Conservation (phyloP, 768 basidiomycete species). For the Boletales sp. region DNA sequence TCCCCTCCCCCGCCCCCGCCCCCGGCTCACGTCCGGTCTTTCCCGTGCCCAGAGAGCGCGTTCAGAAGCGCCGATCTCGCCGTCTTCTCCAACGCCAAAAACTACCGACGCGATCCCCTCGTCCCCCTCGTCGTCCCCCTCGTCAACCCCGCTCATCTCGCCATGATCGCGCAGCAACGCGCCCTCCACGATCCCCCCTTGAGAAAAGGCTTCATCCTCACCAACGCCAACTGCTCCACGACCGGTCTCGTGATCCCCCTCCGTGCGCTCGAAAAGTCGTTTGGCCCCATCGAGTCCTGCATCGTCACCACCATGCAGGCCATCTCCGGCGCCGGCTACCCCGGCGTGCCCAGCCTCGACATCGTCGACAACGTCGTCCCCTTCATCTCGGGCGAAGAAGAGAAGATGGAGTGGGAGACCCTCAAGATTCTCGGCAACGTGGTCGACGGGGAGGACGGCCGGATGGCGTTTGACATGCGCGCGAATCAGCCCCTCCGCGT, state of each 20-base stretch:
- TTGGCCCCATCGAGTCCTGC: constrained; percentile 90
- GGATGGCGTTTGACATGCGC: constrained; percentile 81
- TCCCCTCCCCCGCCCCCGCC: neutral
- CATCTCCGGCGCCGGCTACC: constrained; percentile 97
- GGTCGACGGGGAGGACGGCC: constrained; percentile 48
- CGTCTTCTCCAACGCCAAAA: constrained; percentile 98
- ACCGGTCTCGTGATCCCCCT: constrained; percentile 93
- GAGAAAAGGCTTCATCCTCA: constrained; percentile 89
- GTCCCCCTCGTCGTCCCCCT: constrained; percentile 96
- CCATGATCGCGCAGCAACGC: constrained; percentile 82
- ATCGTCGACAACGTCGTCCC: constrained; percentile 96
- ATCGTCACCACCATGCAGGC: constrained; percentile 97
- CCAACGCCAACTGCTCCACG: constrained; percentile 98
- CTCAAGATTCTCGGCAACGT: constrained; percentile 94
- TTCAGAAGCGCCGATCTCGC: constrained; percentile 86
- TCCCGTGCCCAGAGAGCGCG: constrained; percentile 57
- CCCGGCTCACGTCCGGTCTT: neutral
- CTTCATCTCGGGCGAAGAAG: constrained; percentile 89
- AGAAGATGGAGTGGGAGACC: constrained; percentile 99
- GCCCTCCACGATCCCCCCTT: constrained; percentile 61
- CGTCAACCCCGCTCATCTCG: constrained; percentile 84
- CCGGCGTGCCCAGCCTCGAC: constrained; percentile 85
- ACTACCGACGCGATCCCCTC: constrained; percentile 85
- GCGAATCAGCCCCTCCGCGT: constrained; percentile 75
- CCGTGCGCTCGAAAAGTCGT: constrained; percentile 81